These are phyloP conservation scores for Xylaria digitata DNA, from an alignment of 2,329 filamentous ascomycete species.

Conservation along the genomic window DNA sequence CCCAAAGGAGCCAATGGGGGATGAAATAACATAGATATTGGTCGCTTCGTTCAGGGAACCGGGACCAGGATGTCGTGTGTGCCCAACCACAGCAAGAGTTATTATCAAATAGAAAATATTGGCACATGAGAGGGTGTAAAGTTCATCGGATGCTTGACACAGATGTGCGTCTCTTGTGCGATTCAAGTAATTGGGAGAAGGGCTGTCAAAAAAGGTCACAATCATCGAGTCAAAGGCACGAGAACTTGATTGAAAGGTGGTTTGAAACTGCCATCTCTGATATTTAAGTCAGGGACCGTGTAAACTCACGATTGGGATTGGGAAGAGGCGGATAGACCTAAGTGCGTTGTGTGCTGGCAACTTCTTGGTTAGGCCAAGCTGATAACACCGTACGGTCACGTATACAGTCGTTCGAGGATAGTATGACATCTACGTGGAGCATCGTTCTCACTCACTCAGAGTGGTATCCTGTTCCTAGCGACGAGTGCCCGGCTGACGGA, in stretches of 20 bases:
- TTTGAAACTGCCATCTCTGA: conserved; percentile 25
- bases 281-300: conserved; percentile 15
- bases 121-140: conserved; percentile 17
- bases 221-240: conserved; percentile 27
- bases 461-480: conserved; percentile 16
- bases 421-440: conserved; percentile 13
- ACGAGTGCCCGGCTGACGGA: conserved; percentile 24
- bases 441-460: conserved; percentile 9
- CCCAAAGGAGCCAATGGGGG: conserved; percentile 42
- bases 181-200: conserved; percentile 35
- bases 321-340: conserved; percentile 25
- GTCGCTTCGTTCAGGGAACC: conserved; percentile 24
- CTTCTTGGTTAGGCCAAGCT: conserved; percentile 21
- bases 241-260: conserved; percentile 37
- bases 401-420: conserved; percentile 22
- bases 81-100: conserved; percentile 30
- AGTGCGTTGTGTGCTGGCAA: conserved; percentile 18
- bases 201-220: conserved; percentile 41
- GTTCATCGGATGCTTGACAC: conserved; percentile 28
- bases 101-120: conserved; percentile 17
- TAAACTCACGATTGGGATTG: conserved; percentile 19
- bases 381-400: conserved; percentile 14
- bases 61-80: conserved; percentile 25
- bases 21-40: conserved; percentile 25
- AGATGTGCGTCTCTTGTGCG: conserved; percentile 39